These are phyloP conservation scores for Fusarium lyarnte DNA, from an alignment of 2,329 filamentous ascomycete species.

Conservation along the genomic window DNA sequence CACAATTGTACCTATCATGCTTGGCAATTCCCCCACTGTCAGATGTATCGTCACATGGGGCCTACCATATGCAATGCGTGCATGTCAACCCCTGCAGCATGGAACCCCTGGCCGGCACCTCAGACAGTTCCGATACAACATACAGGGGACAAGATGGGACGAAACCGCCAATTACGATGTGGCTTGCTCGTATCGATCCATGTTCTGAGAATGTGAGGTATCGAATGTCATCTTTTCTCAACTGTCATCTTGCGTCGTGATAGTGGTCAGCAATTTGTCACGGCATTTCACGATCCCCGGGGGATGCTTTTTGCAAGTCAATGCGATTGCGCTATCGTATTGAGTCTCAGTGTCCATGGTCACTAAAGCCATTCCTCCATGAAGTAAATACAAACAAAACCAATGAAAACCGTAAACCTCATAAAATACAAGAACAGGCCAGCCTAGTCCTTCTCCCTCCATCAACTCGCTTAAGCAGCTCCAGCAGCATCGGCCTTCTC, in stretches of 20 bases:
- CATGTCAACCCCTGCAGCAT: background rate
- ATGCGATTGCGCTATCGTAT: background rate
- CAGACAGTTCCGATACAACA: background rate
- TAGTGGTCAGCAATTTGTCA: background rate
- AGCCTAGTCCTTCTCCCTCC: background rate
- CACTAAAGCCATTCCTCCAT: background rate
- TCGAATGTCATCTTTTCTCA: background rate
- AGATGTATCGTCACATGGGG: background rate
- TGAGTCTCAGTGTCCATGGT: background rate
- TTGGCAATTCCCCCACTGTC: background rate
- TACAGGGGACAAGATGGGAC: background rate
- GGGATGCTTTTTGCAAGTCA: background rate
- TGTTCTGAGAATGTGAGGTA: background rate
- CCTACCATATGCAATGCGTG: background rate
- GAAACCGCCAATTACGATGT: background rate
- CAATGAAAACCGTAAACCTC: background rate
- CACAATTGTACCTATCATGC: background rate
- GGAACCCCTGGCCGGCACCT: background rate
- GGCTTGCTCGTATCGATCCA: background rate
- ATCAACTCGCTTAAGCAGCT: background rate
- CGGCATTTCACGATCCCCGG: background rate
- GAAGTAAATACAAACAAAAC: background rate
- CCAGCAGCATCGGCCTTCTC: conserved; percentile 24
- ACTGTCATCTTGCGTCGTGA: background rate
- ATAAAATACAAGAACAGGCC: conserved; percentile 11